These are phyloP conservation scores for Diaporthe sp. DNA, from an alignment of 2,329 filamentous ascomycete species.

Conservation along the genomic window DNA sequence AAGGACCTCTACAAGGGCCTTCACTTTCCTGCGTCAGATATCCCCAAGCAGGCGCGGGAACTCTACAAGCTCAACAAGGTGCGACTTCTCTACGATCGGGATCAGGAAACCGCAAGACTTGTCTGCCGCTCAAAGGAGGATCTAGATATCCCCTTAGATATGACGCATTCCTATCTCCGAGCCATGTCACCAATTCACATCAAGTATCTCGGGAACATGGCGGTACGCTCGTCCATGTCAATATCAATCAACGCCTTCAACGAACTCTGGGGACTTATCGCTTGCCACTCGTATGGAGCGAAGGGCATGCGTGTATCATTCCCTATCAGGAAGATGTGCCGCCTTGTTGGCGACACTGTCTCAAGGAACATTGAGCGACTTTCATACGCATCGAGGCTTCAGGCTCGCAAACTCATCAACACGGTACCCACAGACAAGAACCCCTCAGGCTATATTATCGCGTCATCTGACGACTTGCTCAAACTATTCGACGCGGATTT, in stretches of 20 bases:
- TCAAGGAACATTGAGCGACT: constrained; percentile 90
- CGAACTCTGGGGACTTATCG: constrained; percentile 89
- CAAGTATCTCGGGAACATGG: constrained; percentile 91
- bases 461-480: constrained; percentile 87
- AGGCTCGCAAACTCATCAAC: constrained; percentile 90
- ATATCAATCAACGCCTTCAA: constrained; percentile 90
- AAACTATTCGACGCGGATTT: constrained; percentile 91
- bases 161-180: constrained; percentile 86
- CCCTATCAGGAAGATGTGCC: constrained; percentile 92
- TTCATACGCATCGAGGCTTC: constrained; percentile 86
- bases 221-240: constrained; percentile 93
- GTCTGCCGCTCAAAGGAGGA: constrained; percentile 84
- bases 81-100: constrained; percentile 86
- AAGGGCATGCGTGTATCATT: constrained; percentile 92
- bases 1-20: constrained; percentile 89
- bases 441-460: constrained; percentile 90
- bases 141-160: constrained; percentile 81
- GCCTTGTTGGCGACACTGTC: constrained; percentile 86
- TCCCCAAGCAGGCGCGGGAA: constrained; percentile 87
- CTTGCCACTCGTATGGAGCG: constrained; percentile 84
- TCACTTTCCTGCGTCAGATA: constrained; percentile 90
- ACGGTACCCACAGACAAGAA: constrained; percentile 85
- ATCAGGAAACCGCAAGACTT: constrained; percentile 82
- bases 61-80: constrained; percentile 93
- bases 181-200: constrained; percentile 93